These are phyloP conservation scores for Leccinum subgranulosum DNA, from an alignment of 768 basidiomycete species.

Conservation along the genomic window DNA sequence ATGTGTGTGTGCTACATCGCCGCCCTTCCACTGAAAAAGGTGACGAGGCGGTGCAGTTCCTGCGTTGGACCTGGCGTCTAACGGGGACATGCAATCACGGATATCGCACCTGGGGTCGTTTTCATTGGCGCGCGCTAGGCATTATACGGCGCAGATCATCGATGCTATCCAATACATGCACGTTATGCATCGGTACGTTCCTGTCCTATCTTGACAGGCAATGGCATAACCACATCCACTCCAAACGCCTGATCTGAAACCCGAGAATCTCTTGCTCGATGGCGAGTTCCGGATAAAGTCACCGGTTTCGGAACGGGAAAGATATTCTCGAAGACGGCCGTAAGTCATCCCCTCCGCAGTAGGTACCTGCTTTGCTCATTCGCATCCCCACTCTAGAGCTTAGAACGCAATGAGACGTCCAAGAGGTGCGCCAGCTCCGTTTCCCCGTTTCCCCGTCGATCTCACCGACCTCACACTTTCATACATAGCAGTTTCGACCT, in stretches of 20 bases:
- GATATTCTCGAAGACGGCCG: slow-evolving; percentile 59
- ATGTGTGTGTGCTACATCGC: slow-evolving; percentile 49
- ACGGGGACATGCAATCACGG: slow-evolving; percentile 74
- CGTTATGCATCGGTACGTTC: slow-evolving; percentile 75
- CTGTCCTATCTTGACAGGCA: neutral
- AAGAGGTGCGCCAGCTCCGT: slow-evolving; percentile 50
- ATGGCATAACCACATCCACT: slow-evolving; percentile 11
- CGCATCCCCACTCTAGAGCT: slow-evolving; percentile 56
- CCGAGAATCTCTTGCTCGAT: slow-evolving; percentile 88
- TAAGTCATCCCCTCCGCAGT: slow-evolving; percentile 28
- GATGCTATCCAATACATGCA: slow-evolving; percentile 93
- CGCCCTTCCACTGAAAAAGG: neutral
- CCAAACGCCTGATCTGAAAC: slow-evolving; percentile 56
- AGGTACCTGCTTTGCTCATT: slow-evolving; percentile 1
- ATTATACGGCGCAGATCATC: slow-evolving; percentile 88
- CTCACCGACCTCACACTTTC: neutral
- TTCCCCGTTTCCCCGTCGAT: neutral
- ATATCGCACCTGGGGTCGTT: slow-evolving; percentile 81
- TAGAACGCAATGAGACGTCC: slow-evolving; percentile 69
- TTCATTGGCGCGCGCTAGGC: slow-evolving; percentile 67
- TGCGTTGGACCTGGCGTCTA: slow-evolving; percentile 70
- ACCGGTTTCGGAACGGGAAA: slow-evolving; percentile 96
- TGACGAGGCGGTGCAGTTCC: slow-evolving; percentile 51
- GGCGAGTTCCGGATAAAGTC: slow-evolving; percentile 81
- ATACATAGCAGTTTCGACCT: slow-evolving; percentile 71